Evolutionary conservation across 495 filamentous ascomycete species (phyloP).

Genomic region (Sabuloglossum arenarium): DNA sequence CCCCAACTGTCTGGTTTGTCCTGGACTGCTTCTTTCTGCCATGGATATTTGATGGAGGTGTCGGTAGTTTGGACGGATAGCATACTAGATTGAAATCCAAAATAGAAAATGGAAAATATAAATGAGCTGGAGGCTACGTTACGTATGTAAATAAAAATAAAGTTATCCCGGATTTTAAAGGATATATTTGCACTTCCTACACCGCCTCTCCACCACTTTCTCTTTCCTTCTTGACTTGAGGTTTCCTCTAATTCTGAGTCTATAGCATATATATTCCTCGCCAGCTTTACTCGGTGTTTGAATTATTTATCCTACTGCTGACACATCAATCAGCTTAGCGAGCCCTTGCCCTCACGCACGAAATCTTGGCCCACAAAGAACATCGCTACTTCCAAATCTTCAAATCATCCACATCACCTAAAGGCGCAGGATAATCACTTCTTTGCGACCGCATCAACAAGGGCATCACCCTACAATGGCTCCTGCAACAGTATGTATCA

Average conservation of each 20-base stretch:
- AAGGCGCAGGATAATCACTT: constrained; percentile 35
- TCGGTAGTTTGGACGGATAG: neutral
- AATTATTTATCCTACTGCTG: neutral
- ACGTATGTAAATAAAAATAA: too few relatives aligned
- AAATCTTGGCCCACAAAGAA: constrained; percentile 2
- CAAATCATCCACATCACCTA: constrained; percentile 17
- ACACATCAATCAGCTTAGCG: neutral
- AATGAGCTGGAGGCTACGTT: too few relatives aligned
- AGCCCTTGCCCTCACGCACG: neutral
- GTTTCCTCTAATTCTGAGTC: too few relatives aligned
- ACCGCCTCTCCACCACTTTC: too few relatives aligned
- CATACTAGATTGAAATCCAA: too few relatives aligned
- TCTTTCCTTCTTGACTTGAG: too few relatives aligned
- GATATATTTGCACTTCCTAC: too few relatives aligned
- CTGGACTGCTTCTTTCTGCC: neutral
- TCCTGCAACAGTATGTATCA: constrained; percentile 37
- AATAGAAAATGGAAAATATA: too few relatives aligned
- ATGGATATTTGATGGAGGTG: neutral
- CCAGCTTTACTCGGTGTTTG: too few relatives aligned
- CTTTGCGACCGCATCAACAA: constrained; percentile 33
- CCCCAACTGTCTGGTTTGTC: neutral
- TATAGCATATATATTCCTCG: too few relatives aligned
- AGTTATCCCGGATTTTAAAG: too few relatives aligned
- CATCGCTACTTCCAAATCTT: neutral
- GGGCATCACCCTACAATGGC: constrained; percentile 27